phyloP scores from a whole-genome alignment of 148 eudicot species.

The Chenopodium quinoa region DNA sequence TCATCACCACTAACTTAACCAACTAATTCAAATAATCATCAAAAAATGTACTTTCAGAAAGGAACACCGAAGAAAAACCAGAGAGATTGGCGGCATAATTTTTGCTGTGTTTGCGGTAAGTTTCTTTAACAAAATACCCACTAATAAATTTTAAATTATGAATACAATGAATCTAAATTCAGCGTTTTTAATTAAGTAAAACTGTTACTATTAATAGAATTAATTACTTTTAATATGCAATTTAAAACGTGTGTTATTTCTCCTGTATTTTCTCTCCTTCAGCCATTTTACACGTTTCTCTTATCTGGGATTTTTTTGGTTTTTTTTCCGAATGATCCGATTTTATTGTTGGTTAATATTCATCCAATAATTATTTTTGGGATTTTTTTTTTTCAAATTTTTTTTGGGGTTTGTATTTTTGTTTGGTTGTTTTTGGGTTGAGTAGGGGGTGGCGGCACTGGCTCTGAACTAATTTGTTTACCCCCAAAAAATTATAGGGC shows the following conservation, averaged over 20 bases:
- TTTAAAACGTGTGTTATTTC: constrained; percentile 3
- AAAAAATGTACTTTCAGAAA: background rate
- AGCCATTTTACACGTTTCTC: constrained; percentile 4
- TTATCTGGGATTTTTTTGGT: constrained; percentile 18
- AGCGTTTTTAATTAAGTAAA: background rate
- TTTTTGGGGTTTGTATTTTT: background rate
- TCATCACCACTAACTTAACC: too few relatives aligned
- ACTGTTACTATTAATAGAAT: too few relatives aligned
- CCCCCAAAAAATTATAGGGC: constrained; percentile 22
- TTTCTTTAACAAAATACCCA: background rate
- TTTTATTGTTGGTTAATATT: constrained; percentile 1
- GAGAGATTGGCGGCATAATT: background rate
- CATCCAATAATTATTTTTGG: background rate
- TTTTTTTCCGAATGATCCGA: background rate
- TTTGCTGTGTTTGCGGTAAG: background rate
- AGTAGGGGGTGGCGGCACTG: constrained; percentile 27
- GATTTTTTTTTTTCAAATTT: constrained; percentile 4
- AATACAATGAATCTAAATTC: background rate
- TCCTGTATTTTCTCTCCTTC: constrained; percentile 20
- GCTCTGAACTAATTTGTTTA: constrained; percentile 23
- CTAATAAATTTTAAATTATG: too few relatives aligned
- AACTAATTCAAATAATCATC: background rate
- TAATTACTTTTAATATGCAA: background rate
- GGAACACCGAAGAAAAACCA: background rate
- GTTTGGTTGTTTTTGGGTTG: background rate